phyloP scores from a whole-genome alignment of 495 filamentous ascomycete species.

The Lichina pygmaea region DNA sequence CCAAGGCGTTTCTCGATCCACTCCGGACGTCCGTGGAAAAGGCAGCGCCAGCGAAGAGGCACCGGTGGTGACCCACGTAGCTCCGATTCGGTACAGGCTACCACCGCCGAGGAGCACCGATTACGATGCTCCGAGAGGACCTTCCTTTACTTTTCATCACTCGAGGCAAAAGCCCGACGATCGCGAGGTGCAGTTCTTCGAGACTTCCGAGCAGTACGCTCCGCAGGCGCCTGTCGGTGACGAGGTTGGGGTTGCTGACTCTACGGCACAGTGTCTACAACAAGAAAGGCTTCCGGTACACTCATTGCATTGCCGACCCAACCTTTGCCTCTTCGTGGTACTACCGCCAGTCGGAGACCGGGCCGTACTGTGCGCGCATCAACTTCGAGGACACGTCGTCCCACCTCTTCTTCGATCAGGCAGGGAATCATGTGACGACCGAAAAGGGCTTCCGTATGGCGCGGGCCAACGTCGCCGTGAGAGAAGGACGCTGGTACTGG shows the following conservation, averaged over 20 bases:
- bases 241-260: constrained; percentile 10
- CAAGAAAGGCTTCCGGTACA: constrained; percentile 76
- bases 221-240: constrained; percentile 7
- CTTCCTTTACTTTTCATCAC: constrained; percentile 24
- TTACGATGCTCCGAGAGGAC: constrained; percentile 27
- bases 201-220: constrained; percentile 37
- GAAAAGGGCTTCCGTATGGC: constrained; percentile 65
- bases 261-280: constrained; percentile 42
- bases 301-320: constrained; percentile 70
- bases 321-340: constrained; percentile 66
- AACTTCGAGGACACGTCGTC: constrained; percentile 79
- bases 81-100: constrained; percentile 2
- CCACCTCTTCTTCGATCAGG: constrained; percentile 38
- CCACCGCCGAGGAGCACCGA: constrained; percentile 18
- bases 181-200: constrained; percentile 24
- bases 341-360: constrained; percentile 65
- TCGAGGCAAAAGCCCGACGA: constrained; percentile 18
- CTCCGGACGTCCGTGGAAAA: constrained; percentile 17
- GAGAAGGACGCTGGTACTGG: constrained; percentile 85
- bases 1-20: constrained; percentile 18
- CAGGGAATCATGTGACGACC: constrained; percentile 34
- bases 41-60: constrained; percentile 8
- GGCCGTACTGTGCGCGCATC: constrained; percentile 55
- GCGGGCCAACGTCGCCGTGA: constrained; percentile 66
- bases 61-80: constrained; percentile 15